Evolutionary conservation across 1,139 yeast species (phyloP), one percentile per base, ranked within the genome.

Genomic region (Magnusiomyces clavatus): DNA sequence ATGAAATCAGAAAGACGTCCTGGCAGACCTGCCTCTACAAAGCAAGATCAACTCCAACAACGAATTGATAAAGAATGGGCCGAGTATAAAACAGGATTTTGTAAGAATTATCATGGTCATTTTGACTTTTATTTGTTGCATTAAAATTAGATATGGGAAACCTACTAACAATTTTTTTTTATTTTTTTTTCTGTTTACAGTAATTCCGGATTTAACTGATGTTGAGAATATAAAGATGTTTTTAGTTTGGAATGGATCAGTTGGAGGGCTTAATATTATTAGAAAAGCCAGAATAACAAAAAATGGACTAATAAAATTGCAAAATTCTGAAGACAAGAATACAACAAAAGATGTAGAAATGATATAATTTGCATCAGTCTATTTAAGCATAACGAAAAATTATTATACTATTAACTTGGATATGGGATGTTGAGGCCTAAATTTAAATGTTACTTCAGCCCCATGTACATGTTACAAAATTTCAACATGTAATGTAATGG

Each of bases 11-110:
- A 76, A 52, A 78, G 95, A 72, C 77, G 96, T 63, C 82, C 89
- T 14, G 95, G 95, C n/a, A 77, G 97, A 69, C 96, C 97, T 8
- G 77, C 87, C 19, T 70, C 85, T 10, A 77, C 76, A 56, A 80
- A 82, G 64, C 96, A 87, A 63, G 82, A 80, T 58, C 62, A 77
- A 38, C 68, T 89, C 55, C 85, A 86, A 60, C 78, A 77, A 57
- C 79, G 78, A 61, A 74, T 75, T 46, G 81, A 82, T 51, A 71
- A 75, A 48, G 96, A 89, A 57, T 53, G 64, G 48, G 77, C 77
- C 40, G 78, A 83, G 51, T 88, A 77, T 64, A 72, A 70, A 14
- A 76, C 87, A 1, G 97, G 97, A 0, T 82, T 82, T 69, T 66
- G 62, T 46, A 44, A 43, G 53, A 43, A 35, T 17, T 24, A 31